phyloP scores from a whole-genome alignment of 345 rosid genomes.

The Eucalyptus guilfoylei region DNA sequence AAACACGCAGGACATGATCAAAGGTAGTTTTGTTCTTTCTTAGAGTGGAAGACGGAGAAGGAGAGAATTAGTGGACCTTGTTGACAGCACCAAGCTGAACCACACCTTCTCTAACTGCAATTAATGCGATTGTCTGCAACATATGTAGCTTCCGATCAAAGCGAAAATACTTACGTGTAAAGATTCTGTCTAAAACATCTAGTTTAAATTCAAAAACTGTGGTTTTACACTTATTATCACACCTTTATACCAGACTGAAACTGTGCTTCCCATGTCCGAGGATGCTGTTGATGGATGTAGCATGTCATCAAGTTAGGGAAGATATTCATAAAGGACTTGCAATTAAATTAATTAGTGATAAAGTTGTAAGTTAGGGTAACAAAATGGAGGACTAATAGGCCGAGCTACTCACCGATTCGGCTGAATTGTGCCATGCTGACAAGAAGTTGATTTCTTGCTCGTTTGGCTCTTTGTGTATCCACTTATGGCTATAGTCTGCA shows the following conservation, averaged over 20 bases:
- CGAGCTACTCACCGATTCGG: slow-evolving; percentile 67
- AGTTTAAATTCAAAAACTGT: not conserved
- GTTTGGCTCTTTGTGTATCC: slow-evolving; percentile 91
- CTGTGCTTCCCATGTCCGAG: slow-evolving; percentile 99
- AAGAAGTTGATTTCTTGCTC: slow-evolving; percentile 89
- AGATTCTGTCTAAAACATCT: not conserved
- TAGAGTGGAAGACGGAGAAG: not conserved
- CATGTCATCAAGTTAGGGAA: not conserved
- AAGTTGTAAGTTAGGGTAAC: not conserved
- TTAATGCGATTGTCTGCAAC: slow-evolving; percentile 81
- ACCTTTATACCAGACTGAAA: slow-evolving; percentile 95
- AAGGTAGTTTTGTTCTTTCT: not conserved
- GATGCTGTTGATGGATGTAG: slow-evolving; percentile 35
- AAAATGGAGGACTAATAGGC: not conserved
- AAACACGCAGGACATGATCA: not conserved
- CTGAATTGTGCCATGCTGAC: slow-evolving; percentile 91
- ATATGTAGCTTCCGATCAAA: not conserved
- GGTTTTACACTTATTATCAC: not conserved
- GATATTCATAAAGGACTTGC: not conserved
- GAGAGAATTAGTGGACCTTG: slow-evolving; percentile 36
- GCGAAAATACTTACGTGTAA: not conserved
- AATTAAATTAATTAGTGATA: not conserved
- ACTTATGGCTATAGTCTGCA: slow-evolving; percentile 91
- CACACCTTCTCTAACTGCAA: slow-evolving; percentile 97
- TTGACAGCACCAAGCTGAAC: slow-evolving; percentile 85